phyloP scores from a whole-genome alignment of 768 basidiomycete genomes.

The Leucocoprinus leucothites region DNA sequence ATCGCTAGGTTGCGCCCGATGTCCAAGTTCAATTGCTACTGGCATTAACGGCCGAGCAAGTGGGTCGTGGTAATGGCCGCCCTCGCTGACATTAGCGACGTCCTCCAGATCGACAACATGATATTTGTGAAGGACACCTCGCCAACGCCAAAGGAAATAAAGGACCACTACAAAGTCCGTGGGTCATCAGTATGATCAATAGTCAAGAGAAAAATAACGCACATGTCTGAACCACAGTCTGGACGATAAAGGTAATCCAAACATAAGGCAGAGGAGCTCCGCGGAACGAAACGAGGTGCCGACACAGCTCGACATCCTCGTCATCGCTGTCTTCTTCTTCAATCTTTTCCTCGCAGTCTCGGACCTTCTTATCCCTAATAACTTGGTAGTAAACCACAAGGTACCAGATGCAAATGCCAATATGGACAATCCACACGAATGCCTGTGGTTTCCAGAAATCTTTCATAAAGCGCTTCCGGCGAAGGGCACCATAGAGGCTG shows the following conservation, averaged over 20 bases:
- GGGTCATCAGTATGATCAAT: background rate
- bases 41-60: background rate
- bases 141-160: slow-evolving; percentile 5
- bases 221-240: slow-evolving; percentile 3
- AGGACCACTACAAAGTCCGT: background rate
- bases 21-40: background rate
- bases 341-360: background rate
- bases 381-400: background rate
- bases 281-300: background rate
- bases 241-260: slow-evolving; percentile 3
- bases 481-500: slow-evolving; percentile 4
- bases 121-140: background rate
- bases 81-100: background rate
- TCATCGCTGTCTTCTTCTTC: background rate
- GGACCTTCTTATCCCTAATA: background rate
- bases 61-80: background rate
- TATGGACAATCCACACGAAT: slow-evolving; percentile 9
- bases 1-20: background rate
- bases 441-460: slow-evolving; percentile 2
- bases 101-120: background rate
- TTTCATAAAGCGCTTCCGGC: slow-evolving; percentile 8
- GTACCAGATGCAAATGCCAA: slow-evolving; percentile 7
- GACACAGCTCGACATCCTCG: background rate
- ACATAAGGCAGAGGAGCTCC: slow-evolving; percentile 5
- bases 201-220: background rate